phyloP scores from a whole-genome alignment of 208 protist species.

The Trypanosoma melophagium region DNA sequence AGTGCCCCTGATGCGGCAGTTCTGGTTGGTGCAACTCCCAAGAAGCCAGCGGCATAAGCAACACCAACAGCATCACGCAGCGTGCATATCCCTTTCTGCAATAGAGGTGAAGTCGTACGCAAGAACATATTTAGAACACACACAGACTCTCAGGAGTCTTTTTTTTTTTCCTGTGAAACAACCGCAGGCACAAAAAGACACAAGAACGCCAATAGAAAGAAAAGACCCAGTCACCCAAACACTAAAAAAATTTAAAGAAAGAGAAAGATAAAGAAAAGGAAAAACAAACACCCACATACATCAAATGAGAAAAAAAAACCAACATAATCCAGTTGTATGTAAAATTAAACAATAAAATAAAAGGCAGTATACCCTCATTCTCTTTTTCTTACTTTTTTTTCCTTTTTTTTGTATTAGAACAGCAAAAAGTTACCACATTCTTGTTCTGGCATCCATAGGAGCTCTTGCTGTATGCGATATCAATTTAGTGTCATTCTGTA shows the following conservation, averaged over 20 bases:
- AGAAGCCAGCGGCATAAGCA: conserved; percentile 17
- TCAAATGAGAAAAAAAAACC: not conserved
- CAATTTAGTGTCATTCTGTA: too few species aligned
- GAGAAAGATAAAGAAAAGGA: not conserved
- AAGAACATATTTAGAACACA: conserved; percentile 8
- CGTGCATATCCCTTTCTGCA: not conserved
- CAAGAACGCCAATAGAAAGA: not conserved
- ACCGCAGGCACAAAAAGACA: not conserved
- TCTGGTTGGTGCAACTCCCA: not conserved
- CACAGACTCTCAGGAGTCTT: not conserved
- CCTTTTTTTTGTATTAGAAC: too few species aligned
- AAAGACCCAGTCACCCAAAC: too few species aligned
- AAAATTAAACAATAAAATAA: conserved; percentile 5
- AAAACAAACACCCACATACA: not conserved
- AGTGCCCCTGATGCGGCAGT: too few species aligned
- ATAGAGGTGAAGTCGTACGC: not conserved
- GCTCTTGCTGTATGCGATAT: too few species aligned
- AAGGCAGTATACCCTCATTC: not conserved
- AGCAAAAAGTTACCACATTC: not conserved
- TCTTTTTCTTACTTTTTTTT: not conserved
- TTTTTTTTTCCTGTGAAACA: not conserved
- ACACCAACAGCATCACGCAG: conserved; percentile 18
- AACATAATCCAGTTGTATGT: too few species aligned
- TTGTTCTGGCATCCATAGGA: too few species aligned
- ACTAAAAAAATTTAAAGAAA: not conserved